Conservation (phyloP, 441 rosid species). For the Bruguiera hainesii region DNA sequence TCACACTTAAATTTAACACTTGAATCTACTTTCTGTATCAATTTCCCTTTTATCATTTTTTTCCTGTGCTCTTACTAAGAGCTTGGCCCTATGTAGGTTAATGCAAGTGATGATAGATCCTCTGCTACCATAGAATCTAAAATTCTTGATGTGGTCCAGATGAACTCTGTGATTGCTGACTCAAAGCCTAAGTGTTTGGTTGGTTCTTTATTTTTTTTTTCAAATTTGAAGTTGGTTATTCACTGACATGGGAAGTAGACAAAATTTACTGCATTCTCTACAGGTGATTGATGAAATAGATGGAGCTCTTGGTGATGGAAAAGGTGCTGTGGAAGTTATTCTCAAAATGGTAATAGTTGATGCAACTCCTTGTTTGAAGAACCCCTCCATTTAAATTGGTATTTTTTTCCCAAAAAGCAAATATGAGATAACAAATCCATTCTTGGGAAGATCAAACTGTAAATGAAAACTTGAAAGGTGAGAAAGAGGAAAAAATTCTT, state of each 20-base stretch:
- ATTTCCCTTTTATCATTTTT: not conserved
- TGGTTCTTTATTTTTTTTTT: slow-evolving; percentile 19
- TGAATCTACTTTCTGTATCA: no score
- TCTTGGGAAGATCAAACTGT: no score
- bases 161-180: slow-evolving; percentile 94
- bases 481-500: no score
- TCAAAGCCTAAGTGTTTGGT: slow-evolving; percentile 97
- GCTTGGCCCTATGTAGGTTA: slow-evolving; percentile 50
- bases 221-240: slow-evolving; percentile 11
- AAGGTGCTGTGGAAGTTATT: slow-evolving; percentile 96
- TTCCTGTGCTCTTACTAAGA: slow-evolving; percentile 17
- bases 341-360: slow-evolving; percentile 72
- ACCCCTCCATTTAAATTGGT: no score
- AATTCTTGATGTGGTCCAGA: slow-evolving; percentile 96
- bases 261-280: slow-evolving; percentile 22
- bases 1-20: no score
- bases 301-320: slow-evolving; percentile 97
- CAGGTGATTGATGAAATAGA: slow-evolving; percentile 99
- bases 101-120: slow-evolving; percentile 98
- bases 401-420: no score
- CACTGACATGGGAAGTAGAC: slow-evolving; percentile 4
- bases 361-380: not conserved
- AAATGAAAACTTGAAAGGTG: no score
- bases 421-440: no score
- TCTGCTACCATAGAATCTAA: slow-evolving; percentile 79